Conservation (phyloP, 768 basidiomycete species). For the Termitomyces sp. region DNA sequence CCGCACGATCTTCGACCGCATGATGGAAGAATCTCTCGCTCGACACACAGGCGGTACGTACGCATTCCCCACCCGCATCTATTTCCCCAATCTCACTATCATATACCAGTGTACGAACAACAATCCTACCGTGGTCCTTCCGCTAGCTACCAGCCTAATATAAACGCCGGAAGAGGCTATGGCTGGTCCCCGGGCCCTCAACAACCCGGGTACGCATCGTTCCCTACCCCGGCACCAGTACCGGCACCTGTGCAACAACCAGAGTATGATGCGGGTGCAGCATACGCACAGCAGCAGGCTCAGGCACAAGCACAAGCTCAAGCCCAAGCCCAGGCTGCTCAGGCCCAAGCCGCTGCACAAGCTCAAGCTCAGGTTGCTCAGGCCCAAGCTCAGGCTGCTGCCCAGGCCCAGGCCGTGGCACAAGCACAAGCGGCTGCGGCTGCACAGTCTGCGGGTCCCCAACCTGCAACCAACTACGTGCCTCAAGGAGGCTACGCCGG, state of each 20-base stretch:
- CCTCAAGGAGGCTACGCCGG: conserved; percentile 26
- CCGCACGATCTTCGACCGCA: conserved; percentile 83
- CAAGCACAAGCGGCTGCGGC: conserved; percentile 13
- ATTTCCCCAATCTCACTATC: background rate
- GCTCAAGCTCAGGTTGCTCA: conserved; percentile 9
- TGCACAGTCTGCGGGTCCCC: background rate
- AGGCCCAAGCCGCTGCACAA: conserved; percentile 8
- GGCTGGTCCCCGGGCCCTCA: conserved; percentile 42
- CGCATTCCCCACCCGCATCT: background rate
- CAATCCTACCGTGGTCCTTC: conserved; percentile 22
- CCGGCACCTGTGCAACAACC: conserved; percentile 12
- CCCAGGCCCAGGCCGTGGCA: conserved; percentile 11
- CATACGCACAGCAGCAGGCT: conserved; percentile 18
- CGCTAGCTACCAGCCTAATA: conserved; percentile 21
- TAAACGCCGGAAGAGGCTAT: conserved; percentile 28
- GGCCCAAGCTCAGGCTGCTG: conserved; percentile 1
- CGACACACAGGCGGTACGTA: conserved; percentile 61
- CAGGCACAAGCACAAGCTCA: conserved; percentile 7
- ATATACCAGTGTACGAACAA: conserved; percentile 50
- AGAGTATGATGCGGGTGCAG: conserved; percentile 16
- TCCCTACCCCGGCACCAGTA: conserved; percentile 21
- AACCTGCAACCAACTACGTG: conserved; percentile 16
- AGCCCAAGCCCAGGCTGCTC: conserved; percentile 15
- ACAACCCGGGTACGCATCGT: conserved; percentile 35
- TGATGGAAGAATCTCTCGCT: conserved; percentile 90